Evolutionary conservation across 2,329 filamentous ascomycete species (phyloP), one percentile per base, ranked within the genome.

Genomic region (Pseudogymnoascus sp.): DNA sequence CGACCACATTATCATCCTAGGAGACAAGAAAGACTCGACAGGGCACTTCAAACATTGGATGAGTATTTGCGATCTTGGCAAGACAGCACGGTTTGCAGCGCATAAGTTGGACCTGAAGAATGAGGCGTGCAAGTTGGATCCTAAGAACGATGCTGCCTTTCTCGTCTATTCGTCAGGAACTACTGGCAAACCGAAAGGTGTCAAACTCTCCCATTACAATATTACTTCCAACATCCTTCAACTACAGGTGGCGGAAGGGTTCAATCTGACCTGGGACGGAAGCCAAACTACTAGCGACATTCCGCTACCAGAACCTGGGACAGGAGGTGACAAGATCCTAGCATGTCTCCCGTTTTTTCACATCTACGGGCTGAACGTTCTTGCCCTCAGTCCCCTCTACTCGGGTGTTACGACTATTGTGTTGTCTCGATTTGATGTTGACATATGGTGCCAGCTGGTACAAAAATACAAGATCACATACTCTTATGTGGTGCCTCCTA

Each of bases 271-370:
- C 12, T 81, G 82, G 70, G 76, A 80, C 52, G 83, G 84, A 84
- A 1, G 0, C 87, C 69, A 77, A 1, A 87, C 14, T 87, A 90
- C 74, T 76, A 90, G 2, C 87, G 89, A 78, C 78, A 92, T 61
- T 84, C 52, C 14, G 43, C 14, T 43, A 45, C 84, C 83, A 11
- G 81, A 84, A 1, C 23, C 23, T 10, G 7, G 23, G 23, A 45
- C 16, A 8, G 41, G 41, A 14, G 23, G 41, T 8, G 91, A 95
- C 72, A 83, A 82, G 63, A 78, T 92, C 29, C 74, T 96, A 5
- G 90, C 89, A 1, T 87, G 96, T 62, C 75, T 96, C n/a, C 92
- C 92, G 0, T 92, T 96, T 73, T 96, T 91, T 76, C 91, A 96
- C 72, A 91, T 95, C 65, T 95, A 94, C 70, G 89, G 88, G 8